A percentile compares a stretch with the other conserved stretches of the same genome.
phyloP scores from a whole-genome alignment of 1,284 basidiomycete species.

The Trametes versicolor region DNA sequence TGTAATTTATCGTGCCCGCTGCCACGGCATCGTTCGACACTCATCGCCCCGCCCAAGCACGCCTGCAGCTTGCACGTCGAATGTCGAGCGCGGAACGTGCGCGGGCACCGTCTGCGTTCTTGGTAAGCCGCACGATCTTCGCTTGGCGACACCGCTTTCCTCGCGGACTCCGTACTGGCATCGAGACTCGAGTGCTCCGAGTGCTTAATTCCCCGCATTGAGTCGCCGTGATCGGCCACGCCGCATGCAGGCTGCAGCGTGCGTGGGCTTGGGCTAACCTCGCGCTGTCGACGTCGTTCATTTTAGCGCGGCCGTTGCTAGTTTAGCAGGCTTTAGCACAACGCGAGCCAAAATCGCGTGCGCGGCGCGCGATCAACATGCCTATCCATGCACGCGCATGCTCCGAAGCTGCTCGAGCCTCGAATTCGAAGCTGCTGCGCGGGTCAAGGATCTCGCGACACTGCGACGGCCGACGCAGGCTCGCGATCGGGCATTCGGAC shows the following conservation, averaged over 20 bases:
- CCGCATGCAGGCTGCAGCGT: not conserved
- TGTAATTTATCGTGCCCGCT: conserved; percentile 20
- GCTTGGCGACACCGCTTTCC: conserved; percentile 4
- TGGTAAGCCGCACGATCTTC: not conserved
- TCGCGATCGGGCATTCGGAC: not conserved
- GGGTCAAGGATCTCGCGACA: too few species aligned
- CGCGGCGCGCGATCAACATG: not conserved
- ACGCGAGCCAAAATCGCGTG: not conserved
- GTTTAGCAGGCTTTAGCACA: not conserved
- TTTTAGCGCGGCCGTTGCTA: not conserved
- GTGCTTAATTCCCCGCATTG: conserved; percentile 11
- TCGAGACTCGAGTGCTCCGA: not conserved
- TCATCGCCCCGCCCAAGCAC: not conserved
- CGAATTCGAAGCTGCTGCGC: not conserved
- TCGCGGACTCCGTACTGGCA: not conserved
- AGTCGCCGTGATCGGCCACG: not conserved
- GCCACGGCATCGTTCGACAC: not conserved
- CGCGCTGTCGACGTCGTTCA: not conserved
- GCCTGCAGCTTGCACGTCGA: not conserved
- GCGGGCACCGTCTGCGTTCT: not conserved
- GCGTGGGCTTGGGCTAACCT: not conserved
- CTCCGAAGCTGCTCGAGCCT: not conserved
- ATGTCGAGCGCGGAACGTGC: not conserved
- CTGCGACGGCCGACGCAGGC: too few species aligned
- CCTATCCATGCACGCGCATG: not conserved